Evolutionary conservation across 2,329 filamentous ascomycete genomes (phyloP).

Genomic region (Madurella fahalii): DNA sequence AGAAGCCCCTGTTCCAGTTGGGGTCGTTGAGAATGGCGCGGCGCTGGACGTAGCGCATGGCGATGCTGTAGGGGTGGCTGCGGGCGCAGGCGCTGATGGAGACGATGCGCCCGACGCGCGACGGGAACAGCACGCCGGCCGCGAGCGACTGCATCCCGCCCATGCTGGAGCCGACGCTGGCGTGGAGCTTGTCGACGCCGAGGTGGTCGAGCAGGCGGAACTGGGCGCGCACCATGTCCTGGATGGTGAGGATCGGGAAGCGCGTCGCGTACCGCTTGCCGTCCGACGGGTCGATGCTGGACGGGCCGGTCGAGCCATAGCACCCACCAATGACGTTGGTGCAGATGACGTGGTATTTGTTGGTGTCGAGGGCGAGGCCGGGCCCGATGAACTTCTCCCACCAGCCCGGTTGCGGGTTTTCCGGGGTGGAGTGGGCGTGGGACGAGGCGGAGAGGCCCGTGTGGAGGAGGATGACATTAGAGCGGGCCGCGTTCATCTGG

Average conservation of each 20-base stretch:
- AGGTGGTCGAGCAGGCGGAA: conserved; percentile 81
- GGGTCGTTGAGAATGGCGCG: conserved; percentile 99
- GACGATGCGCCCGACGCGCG: conserved; percentile 75
- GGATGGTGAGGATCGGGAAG: conserved; percentile 91
- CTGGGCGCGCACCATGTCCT: conserved; percentile 96
- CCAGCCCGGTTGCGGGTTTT: conserved; percentile 88
- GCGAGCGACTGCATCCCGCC: conserved; percentile 96
- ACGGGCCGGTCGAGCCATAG: conserved; percentile 90
- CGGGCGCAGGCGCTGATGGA: conserved; percentile 91
- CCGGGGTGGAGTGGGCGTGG: conserved; percentile 86
- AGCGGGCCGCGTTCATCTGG: conserved; percentile 69
- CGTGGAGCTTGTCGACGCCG: conserved; percentile 74
- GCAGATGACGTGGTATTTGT: conserved; percentile 90
- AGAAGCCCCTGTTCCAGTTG: conserved; percentile 93
- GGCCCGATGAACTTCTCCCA: conserved; percentile 99
- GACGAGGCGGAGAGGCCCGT: conserved; percentile 96
- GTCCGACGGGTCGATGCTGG: conserved; percentile 82
- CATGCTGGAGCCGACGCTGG: conserved; percentile 95
- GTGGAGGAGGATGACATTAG: conserved; percentile 87
- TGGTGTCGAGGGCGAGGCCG: conserved; percentile 76
- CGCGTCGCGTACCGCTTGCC: conserved; percentile 86
- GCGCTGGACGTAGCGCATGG: conserved; percentile 95
- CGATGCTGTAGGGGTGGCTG: conserved; percentile 95
- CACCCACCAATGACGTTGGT: conserved; percentile 96
- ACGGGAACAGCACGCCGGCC: conserved; percentile 76